These are phyloP conservation scores for Primulina eburnea DNA, from an alignment of 257 asterid genomes.

Conservation along the genomic window DNA sequence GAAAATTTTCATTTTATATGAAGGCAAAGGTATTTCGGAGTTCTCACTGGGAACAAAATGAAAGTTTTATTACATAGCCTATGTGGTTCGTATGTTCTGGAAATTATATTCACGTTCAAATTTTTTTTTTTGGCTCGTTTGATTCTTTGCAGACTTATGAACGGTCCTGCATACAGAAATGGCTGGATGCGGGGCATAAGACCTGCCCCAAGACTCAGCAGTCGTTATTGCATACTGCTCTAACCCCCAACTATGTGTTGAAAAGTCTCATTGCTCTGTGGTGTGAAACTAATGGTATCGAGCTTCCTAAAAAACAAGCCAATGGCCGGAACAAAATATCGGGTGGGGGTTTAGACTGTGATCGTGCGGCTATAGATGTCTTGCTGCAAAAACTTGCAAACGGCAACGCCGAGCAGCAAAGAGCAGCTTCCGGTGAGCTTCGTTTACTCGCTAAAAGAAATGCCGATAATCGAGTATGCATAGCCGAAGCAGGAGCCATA, in stretches of 20 bases:
- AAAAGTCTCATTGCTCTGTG: conserved; percentile 88
- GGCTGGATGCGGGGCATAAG: conserved; percentile 97
- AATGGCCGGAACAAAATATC: conserved; percentile 47
- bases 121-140: conserved; percentile 3
- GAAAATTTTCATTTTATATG: not conserved
- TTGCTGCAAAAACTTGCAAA: conserved; percentile 68
- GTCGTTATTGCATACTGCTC: conserved; percentile 73
- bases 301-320: conserved; percentile 77
- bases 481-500: conserved; percentile 93
- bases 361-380: conserved; percentile 56
- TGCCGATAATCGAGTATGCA: conserved; percentile 84
- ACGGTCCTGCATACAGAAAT: conserved; percentile 84
- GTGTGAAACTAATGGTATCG: conserved; percentile 96
- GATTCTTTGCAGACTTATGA: conserved; percentile 73
- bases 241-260: conserved; percentile 97
- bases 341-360: conserved; percentile 80
- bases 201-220: conserved; percentile 98
- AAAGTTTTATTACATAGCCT: not conserved
- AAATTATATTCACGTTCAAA: conserved; percentile 1
- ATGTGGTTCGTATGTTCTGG: conserved; percentile 1
- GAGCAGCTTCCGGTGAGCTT: conserved; percentile 96
- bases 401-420: conserved; percentile 68
- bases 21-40: not conserved
- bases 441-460: conserved; percentile 95
- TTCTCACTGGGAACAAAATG: not conserved